A percentile compares a stretch with the other conserved stretches of the same genome.
Conservation (phyloP, 2,329 filamentous ascomycete species). For the Xylaria sp. region DNA sequence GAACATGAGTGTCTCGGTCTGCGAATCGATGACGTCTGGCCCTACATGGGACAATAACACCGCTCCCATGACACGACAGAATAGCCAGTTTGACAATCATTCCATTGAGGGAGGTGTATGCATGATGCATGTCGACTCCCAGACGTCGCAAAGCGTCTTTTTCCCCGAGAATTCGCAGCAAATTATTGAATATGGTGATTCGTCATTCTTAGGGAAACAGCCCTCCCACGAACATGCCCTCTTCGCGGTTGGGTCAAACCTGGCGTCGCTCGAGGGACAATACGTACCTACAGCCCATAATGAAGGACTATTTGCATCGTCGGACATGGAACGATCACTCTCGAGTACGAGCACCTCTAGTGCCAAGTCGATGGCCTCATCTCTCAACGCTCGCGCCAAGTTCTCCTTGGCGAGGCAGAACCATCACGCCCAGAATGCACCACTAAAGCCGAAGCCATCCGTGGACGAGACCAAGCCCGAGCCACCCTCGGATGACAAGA, state of each 20-base stretch:
- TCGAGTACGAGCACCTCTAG: conserved; percentile 58
- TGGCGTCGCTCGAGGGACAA: conserved; percentile 43
- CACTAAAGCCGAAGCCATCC: conserved; percentile 59
- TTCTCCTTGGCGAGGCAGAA: conserved; percentile 59
- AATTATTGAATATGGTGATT: conserved; percentile 40
- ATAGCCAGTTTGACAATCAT: conserved; percentile 48
- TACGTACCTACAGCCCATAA: conserved; percentile 47
- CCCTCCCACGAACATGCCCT: conserved; percentile 44
- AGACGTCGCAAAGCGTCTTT: conserved; percentile 46
- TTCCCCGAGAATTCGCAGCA: conserved; percentile 40
- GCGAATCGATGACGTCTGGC: conserved; percentile 51
- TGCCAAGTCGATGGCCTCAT: conserved; percentile 58
- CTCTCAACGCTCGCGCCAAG: conserved; percentile 59
- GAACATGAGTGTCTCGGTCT: conserved; percentile 46
- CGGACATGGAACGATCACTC: conserved; percentile 60
- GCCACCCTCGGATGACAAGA: conserved; percentile 45
- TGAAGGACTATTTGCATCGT: conserved; percentile 47
- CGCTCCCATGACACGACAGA: conserved; percentile 48
- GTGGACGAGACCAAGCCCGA: conserved; percentile 45
- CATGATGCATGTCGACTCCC: conserved; percentile 50
- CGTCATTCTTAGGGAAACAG: conserved; percentile 43
- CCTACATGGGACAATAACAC: conserved; percentile 47
- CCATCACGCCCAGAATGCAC: conserved; percentile 52
- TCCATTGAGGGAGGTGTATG: conserved; percentile 45
- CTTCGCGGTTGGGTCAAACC: conserved; percentile 54